Conservation (phyloP, 345 rosid genomes). For the Tarenaya hassleriana region DNA sequence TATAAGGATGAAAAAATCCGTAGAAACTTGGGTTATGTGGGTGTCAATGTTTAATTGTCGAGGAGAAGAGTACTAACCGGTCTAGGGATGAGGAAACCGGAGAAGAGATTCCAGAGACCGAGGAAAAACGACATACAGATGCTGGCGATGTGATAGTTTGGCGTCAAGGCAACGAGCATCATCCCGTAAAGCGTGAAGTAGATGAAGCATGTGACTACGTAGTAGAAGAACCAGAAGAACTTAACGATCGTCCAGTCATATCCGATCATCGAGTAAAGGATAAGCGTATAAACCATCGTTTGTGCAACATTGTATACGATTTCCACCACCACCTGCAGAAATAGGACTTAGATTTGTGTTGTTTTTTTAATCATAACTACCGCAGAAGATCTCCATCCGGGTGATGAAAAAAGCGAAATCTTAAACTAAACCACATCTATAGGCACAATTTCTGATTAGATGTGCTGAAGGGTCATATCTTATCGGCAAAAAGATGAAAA, state of each 20-base stretch:
- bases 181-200: conserved; percentile 73
- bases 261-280: conserved; percentile 74
- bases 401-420: background rate
- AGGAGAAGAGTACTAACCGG: conserved; percentile 31
- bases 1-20: too few species aligned
- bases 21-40: too few species aligned
- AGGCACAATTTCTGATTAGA: too few species aligned
- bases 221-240: conserved; percentile 58
- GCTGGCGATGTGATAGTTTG: conserved; percentile 62
- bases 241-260: conserved; percentile 50
- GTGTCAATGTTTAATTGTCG: too few species aligned
- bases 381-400: background rate
- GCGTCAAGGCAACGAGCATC: conserved; percentile 76
- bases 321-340: conserved; percentile 63
- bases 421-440: too few species aligned
- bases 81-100: conserved; percentile 70
- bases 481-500: background rate
- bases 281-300: conserved; percentile 40
- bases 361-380: too few species aligned
- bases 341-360: too few species aligned
- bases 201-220: conserved; percentile 48
- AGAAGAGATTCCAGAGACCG: conserved; percentile 80
- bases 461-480: too few species aligned
- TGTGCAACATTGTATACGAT: conserved; percentile 48
- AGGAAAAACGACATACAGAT: conserved; percentile 75